Percentiles rank a stretch among this genome's conserved stretches.
These are phyloP conservation scores for Pisolithus marmoratus DNA, from an alignment of 768 basidiomycete species.

Conservation along the genomic window DNA sequence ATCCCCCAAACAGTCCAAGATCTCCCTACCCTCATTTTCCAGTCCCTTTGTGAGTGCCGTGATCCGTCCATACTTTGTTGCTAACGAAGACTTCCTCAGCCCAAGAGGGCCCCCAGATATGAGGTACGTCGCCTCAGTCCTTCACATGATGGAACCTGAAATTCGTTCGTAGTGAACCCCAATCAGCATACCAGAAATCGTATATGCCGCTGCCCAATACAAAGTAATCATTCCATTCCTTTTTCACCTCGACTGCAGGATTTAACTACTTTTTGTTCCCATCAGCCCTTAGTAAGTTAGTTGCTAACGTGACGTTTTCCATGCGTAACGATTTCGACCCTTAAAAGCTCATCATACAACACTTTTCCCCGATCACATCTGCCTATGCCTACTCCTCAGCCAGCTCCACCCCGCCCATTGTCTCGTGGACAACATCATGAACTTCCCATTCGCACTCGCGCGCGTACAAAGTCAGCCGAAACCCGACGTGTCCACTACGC, in stretches of 20 bases:
- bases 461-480: slow-evolving; percentile 4
- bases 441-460: slow-evolving; percentile 2
- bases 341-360: slow-evolving; percentile 18
- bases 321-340: slow-evolving; percentile 6
- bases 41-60: slow-evolving; percentile 13
- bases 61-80: neutral
- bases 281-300: slow-evolving; percentile 19
- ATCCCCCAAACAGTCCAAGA: slow-evolving; percentile 7
- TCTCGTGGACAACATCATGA: slow-evolving; percentile 5
- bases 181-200: slow-evolving; percentile 10
- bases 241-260: neutral
- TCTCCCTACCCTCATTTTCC: slow-evolving; percentile 13
- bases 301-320: neutral
- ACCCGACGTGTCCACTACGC: slow-evolving; percentile 24
- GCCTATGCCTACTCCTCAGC: slow-evolving; percentile 4
- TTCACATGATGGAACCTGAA: neutral
- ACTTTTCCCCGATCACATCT: slow-evolving; percentile 17
- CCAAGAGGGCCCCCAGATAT: slow-evolving; percentile 6
- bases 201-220: slow-evolving; percentile 17
- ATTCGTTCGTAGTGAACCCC: slow-evolving; percentile 11
- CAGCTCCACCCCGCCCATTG: slow-evolving; percentile 1
- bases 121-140: slow-evolving; percentile 3
- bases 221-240: slow-evolving; percentile 12
- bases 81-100: slow-evolving; percentile 5
- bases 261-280: neutral